These are phyloP conservation scores for Abortiporus biennis DNA, from an alignment of 1,284 basidiomycete species.

Conservation along the genomic window DNA sequence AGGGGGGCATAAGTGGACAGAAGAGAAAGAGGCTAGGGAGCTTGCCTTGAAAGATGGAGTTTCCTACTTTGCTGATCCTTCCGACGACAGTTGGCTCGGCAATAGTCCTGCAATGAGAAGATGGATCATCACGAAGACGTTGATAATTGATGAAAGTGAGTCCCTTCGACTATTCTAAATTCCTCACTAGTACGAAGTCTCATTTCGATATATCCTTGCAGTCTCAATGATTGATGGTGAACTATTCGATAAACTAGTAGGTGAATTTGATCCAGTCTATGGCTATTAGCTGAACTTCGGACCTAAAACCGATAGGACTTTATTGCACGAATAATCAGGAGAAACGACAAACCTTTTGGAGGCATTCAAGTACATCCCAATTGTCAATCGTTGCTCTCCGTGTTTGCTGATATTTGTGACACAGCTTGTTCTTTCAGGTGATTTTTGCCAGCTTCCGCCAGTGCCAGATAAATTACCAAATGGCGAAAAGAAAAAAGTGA, in stretches of 20 bases:
- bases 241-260: conserved; percentile 64
- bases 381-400: conserved; percentile 1
- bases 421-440: conserved; percentile 73
- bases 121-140: conserved; percentile 46
- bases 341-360: conserved; percentile 55
- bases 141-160: conserved; percentile 72
- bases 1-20: conserved; percentile 21
- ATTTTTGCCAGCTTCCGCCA: conserved; percentile 79
- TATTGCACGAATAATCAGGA: conserved; percentile 46
- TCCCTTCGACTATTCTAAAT: background rate
- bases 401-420: background rate
- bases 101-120: too few relatives aligned
- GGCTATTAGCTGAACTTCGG: background rate
- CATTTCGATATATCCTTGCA: conserved; percentile 15
- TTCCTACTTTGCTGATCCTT: too few relatives aligned
- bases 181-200: conserved; percentile 1
- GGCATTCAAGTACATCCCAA: conserved; percentile 57
- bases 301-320: conserved; percentile 27
- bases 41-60: too few relatives aligned
- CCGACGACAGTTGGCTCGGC: too few relatives aligned
- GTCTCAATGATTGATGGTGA: conserved; percentile 56
- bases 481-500: conserved; percentile 26
- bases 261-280: conserved; percentile 11
- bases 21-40: conserved; percentile 48
- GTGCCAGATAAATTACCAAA: conserved; percentile 45